These are phyloP conservation scores for Claviceps quebecensis DNA, from an alignment of 2,329 filamentous ascomycete genomes.

Conservation along the genomic window DNA sequence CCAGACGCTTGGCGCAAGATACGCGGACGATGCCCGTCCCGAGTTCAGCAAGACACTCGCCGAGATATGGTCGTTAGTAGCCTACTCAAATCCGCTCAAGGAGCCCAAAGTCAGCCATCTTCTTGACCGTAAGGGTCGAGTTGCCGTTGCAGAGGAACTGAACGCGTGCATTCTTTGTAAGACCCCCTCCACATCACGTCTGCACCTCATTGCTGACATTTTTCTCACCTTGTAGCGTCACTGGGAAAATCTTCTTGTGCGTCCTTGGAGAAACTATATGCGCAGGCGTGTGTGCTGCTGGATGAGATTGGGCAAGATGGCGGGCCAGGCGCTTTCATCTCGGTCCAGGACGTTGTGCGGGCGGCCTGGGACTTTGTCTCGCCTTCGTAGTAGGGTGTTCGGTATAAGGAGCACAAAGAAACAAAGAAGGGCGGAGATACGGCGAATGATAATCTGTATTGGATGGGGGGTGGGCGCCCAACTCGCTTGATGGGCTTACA, in stretches of 20 bases:
- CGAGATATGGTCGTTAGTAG: slow-evolving; percentile 79
- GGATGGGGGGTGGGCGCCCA: no score
- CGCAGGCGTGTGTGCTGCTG: slow-evolving; percentile 77
- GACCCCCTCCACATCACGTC: slow-evolving; percentile 12
- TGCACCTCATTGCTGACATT: not conserved
- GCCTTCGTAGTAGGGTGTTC: not conserved
- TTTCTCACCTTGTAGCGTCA: slow-evolving; percentile 45
- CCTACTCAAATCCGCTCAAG: slow-evolving; percentile 68
- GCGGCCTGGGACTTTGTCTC: slow-evolving; percentile 21
- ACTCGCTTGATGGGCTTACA: no score
- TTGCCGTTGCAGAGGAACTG: slow-evolving; percentile 76
- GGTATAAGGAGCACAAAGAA: not conserved
- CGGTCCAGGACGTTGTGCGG: slow-evolving; percentile 34
- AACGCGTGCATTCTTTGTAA: slow-evolving; percentile 85
- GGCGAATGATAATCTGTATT: not conserved
- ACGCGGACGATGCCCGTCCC: slow-evolving; percentile 52
- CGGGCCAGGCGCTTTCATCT: slow-evolving; percentile 71
- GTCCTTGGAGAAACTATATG: slow-evolving; percentile 70
- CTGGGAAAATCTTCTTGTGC: slow-evolving; percentile 81
- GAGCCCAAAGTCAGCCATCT: slow-evolving; percentile 63
- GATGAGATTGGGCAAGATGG: slow-evolving; percentile 69
- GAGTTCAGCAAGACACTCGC: slow-evolving; percentile 61
- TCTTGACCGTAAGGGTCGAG: slow-evolving; percentile 60
- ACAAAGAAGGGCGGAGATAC: not conserved
- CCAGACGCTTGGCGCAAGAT: slow-evolving; percentile 63